Conservation (phyloP, 805 yeast species). For the Danielozyma ontarioensis region DNA sequence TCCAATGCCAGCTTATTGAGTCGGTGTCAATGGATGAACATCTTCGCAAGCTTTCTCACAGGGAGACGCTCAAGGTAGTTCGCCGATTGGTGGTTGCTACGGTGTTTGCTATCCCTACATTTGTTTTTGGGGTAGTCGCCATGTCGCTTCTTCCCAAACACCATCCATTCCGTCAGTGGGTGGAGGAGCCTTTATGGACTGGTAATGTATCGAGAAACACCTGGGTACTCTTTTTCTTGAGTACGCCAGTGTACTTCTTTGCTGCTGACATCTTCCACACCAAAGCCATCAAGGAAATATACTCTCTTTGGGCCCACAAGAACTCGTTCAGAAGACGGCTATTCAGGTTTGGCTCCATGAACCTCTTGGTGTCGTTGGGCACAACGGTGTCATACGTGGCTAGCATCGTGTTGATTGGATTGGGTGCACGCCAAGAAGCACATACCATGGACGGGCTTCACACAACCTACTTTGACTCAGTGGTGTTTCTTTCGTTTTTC, state of each 20-base stretch:
- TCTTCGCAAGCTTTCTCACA: conserved; percentile 42
- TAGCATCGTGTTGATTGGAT: conserved; percentile 50
- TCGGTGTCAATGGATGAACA: conserved; percentile 61
- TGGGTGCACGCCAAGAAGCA: conserved; percentile 33
- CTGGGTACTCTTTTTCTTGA: conserved; percentile 61
- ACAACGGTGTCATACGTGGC: conserved; percentile 69
- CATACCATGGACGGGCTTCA: conserved; percentile 37
- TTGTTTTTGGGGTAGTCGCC: conserved; percentile 62
- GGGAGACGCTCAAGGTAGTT: conserved; percentile 44
- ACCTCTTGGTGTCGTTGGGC: conserved; percentile 64
- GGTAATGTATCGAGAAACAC: conserved; percentile 57
- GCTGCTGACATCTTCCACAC: conserved; percentile 70
- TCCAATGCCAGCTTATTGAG: conserved; percentile 50
- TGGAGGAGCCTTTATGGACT: conserved; percentile 56
- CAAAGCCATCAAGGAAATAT: conserved; percentile 58
- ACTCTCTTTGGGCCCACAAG: conserved; percentile 51
- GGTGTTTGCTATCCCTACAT: conserved; percentile 60
- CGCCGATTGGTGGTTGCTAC: conserved; percentile 46
- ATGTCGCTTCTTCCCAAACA: conserved; percentile 52
- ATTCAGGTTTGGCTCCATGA: conserved; percentile 75
- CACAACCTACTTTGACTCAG: conserved; percentile 75
- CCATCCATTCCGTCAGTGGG: conserved; percentile 45
- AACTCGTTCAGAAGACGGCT: conserved; percentile 53
- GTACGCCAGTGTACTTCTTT: conserved; percentile 71
- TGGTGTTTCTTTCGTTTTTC: conserved; percentile 69